Conservation (phyloP, 371 early-diverging fungal species). For the Umbelopsis sp. region DNA sequence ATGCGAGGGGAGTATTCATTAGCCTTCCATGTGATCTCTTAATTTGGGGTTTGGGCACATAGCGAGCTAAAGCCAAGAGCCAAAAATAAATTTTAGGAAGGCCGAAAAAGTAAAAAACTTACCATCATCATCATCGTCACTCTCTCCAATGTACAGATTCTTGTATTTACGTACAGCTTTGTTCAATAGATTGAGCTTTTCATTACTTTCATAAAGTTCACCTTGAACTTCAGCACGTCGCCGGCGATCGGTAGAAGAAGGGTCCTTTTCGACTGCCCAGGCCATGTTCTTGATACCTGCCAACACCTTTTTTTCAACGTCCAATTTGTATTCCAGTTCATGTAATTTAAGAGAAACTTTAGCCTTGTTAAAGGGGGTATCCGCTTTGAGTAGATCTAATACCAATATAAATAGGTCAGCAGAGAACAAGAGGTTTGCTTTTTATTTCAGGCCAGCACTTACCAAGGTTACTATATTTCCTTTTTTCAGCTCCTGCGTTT, state of each 20-base stretch:
- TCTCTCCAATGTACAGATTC: constrained; percentile 76
- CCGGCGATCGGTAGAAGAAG: constrained; percentile 52
- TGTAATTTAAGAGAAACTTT: constrained; percentile 87
- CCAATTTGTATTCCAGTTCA: constrained; percentile 84
- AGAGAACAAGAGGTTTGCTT: neutral
- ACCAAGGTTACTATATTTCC: constrained; percentile 58
- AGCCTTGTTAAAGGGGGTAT: constrained; percentile 77
- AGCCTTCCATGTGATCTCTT: neutral
- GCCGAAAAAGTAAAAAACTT: neutral
- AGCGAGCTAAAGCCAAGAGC: too few species aligned
- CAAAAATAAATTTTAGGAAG: too few species aligned
- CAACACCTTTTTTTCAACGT: constrained; percentile 86
- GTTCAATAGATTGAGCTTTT: constrained; percentile 79
- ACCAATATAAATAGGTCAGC: constrained; percentile 19
- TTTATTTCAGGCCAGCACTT: constrained; percentile 21
- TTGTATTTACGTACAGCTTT: constrained; percentile 86
- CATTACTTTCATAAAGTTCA: constrained; percentile 74
- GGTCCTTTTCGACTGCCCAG: constrained; percentile 46
- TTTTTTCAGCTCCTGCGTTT: constrained; percentile 27
- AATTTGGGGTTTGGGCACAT: too few species aligned
- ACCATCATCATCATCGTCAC: constrained; percentile 73
- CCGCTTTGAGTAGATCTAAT: constrained; percentile 72
- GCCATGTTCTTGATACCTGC: constrained; percentile 70
- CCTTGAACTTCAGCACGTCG: constrained; percentile 65
- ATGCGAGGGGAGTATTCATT: neutral